phyloP scores from a whole-genome alignment of 768 basidiomycete genomes.

The Serendipita vermifera region DNA sequence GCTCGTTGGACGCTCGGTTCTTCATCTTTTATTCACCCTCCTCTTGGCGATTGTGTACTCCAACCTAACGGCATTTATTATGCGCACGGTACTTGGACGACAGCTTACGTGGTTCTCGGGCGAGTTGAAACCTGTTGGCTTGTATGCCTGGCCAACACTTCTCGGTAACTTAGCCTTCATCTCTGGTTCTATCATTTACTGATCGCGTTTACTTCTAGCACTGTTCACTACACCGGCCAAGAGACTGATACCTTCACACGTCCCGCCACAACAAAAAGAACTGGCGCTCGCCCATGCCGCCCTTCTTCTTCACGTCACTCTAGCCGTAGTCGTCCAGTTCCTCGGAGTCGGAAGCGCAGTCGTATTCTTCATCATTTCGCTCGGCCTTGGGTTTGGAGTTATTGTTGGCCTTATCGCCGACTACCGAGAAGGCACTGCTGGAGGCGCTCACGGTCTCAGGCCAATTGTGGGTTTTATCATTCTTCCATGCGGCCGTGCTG shows the following conservation, averaged over 20 bases:
- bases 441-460: too few species aligned
- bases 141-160: slow-evolving; percentile 67
- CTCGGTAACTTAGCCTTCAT: slow-evolving; percentile 39
- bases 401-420: not conserved
- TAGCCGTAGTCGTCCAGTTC: slow-evolving; percentile 47
- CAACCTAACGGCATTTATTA: slow-evolving; percentile 58
- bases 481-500: not conserved
- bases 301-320: slow-evolving; percentile 38
- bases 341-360: slow-evolving; percentile 64
- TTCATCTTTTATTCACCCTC: slow-evolving; percentile 38
- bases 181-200: not conserved
- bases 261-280: not conserved
- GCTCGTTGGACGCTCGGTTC: slow-evolving; percentile 25
- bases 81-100: slow-evolving; percentile 47
- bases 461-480: too few species aligned
- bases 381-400: slow-evolving; percentile 15
- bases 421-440: too few species aligned
- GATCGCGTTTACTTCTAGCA: not conserved
- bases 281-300: slow-evolving; percentile 25
- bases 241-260: not conserved
- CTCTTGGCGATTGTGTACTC: slow-evolving; percentile 48
- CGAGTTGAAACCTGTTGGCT: slow-evolving; percentile 46
- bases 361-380: slow-evolving; percentile 49
- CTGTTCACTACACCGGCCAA: slow-evolving; percentile 15
- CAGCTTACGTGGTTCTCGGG: slow-evolving; percentile 78